phyloP scores from a whole-genome alignment of 306 rosid genomes.

The Dryas alaskensis region DNA sequence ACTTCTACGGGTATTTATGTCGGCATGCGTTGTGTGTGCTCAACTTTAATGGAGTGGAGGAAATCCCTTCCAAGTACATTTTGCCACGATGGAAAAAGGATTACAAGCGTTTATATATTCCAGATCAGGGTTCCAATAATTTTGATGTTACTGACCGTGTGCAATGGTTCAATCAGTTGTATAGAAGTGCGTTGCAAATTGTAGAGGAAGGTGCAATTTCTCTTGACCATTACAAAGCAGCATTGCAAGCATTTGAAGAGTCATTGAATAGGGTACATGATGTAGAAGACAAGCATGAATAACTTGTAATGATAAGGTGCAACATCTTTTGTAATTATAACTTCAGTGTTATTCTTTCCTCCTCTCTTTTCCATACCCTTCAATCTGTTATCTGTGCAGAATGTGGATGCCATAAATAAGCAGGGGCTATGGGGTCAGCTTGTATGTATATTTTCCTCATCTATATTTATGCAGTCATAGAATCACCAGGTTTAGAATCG shows the following conservation, averaged over 20 bases:
- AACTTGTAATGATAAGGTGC: background rate
- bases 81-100: constrained; percentile 86
- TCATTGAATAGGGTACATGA: constrained; percentile 74
- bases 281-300: constrained; percentile 46
- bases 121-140: constrained; percentile 39
- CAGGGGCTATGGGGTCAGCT: background rate
- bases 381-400: background rate
- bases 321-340: background rate
- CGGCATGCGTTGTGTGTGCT: constrained; percentile 84
- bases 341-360: background rate
- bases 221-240: constrained; percentile 70
- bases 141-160: constrained; percentile 39
- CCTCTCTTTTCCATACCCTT: background rate
- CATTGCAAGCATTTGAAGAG: constrained; percentile 73
- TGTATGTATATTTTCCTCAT: background rate
- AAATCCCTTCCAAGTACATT: constrained; percentile 69
- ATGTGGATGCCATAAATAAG: background rate
- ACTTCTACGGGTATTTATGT: constrained; percentile 80
- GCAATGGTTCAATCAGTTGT: constrained; percentile 72
- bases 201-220: constrained; percentile 86
- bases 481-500: background rate
- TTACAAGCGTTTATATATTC: constrained; percentile 64
- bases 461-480: background rate
- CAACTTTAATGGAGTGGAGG: constrained; percentile 91
- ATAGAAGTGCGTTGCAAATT: constrained; percentile 73